Evolutionary conservation across 2,329 filamentous ascomycete species (phyloP), one percentile per base, ranked within the genome.

Genomic region (Calonectria henricotiae): DNA sequence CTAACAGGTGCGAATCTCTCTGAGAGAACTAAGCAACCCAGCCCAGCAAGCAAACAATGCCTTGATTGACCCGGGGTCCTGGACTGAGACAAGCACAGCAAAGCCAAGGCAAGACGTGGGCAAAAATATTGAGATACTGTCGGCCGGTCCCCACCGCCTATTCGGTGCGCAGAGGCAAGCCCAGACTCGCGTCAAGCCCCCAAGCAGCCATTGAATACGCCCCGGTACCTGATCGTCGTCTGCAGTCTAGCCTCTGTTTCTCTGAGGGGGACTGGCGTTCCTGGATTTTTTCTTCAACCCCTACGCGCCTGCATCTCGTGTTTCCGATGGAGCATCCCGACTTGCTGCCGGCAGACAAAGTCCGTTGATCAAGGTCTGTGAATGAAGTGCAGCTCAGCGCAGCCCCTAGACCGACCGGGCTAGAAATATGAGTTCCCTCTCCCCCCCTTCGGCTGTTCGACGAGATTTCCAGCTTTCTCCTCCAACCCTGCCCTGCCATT

Each of bases 181-280:
- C 51, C 51, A 58, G 37, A 25, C 32, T 58, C 35, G 51, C 35
- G 51, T 58, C 55, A 61, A 44, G 54, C 55, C 35, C n/a, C 55
- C 54, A 44, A 55, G 35, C 51, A 62, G 73, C 73, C 73, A 76
- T 74, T 76, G 73, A 77, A 68, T 72, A 71, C 46, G 61, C 65
- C 37, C 15, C 55, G 67, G 75, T 76, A 77, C 75, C 75, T 77
- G 75, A 76, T 76, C 73, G 75, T 70, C 75, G 69, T 64, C 71
- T 44, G 60, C 46, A 32, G 68, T 62, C 55, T 76, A 65, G 71
- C 30, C 58, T 43, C 62, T 63, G 27, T 41, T 58, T 68, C 25
- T 58, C 30, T 17, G 35, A 39, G 47, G 46, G 39, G 47, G 41
- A 54, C 62, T 25, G 37, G 41, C 27, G 55, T 41, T 55, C 67